These are phyloP conservation scores for Dictyostelium discoideum DNA, from an alignment of 78 protist species.

Conservation along the genomic window DNA sequence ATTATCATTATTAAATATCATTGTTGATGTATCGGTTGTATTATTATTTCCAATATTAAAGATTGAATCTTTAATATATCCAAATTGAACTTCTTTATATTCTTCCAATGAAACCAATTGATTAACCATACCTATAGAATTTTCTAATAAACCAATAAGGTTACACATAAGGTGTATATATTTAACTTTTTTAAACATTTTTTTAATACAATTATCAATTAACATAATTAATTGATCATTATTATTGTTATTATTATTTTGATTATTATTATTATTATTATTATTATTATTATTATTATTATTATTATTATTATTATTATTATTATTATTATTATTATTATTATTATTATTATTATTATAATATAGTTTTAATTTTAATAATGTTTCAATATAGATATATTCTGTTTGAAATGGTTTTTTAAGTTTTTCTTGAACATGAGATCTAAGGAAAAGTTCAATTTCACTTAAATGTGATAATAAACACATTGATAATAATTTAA, in stretches of 20 bases:
- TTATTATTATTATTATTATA: too few relatives aligned
- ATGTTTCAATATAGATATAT: too few relatives aligned
- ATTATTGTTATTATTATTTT: too few relatives aligned
- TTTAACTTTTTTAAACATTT: neutral
- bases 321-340: neutral
- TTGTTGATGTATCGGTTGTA: neutral
- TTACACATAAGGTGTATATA: neutral
- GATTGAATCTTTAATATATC: neutral
- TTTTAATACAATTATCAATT: neutral
- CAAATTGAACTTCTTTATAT: neutral
- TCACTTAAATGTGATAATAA: neutral
- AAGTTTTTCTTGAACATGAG: neutral
- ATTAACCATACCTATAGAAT: neutral
- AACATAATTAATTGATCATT: too few relatives aligned
- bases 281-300: neutral
- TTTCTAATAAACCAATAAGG: neutral
- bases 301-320: too few relatives aligned
- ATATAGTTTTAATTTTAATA: too few relatives aligned
- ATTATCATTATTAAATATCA: too few relatives aligned
- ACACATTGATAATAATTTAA: neutral
- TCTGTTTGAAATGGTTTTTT: neutral
- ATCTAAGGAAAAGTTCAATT: neutral
- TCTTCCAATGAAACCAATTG: neutral
- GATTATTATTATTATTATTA: neutral
- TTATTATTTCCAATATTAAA: neutral